Evolutionary conservation across 2,329 filamentous ascomycete species (phyloP).

Genomic region (Sclerotinia trifoliorum): DNA sequence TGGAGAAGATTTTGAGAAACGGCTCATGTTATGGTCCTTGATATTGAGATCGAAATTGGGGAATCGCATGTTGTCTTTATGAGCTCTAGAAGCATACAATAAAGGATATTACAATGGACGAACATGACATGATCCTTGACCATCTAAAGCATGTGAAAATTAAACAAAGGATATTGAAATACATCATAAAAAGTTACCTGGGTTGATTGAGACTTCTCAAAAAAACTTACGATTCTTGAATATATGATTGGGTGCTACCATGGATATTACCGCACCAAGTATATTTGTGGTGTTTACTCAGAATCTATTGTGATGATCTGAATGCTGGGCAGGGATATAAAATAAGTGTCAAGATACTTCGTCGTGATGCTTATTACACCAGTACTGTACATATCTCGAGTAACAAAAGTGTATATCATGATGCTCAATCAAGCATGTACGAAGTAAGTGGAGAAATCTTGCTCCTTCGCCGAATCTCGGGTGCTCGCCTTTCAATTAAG

Average conservation of each 20-base stretch:
- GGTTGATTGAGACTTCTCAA: constrained; percentile 7
- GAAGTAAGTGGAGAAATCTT: neutral
- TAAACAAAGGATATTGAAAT: neutral
- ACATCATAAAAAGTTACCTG: neutral
- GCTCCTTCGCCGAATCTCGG: constrained; percentile 14
- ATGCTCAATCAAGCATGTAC: neutral
- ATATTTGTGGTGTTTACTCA: neutral
- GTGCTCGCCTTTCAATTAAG: neutral
- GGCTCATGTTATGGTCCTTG: neutral
- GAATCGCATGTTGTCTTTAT: neutral
- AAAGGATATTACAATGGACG: constrained; percentile 1
- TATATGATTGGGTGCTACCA: neutral
- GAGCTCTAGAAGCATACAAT: constrained; percentile 3
- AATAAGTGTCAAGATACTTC: neutral
- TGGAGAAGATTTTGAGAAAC: neutral
- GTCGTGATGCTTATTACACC: neutral
- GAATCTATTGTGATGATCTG: neutral
- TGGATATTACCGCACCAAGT: neutral
- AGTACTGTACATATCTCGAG: neutral
- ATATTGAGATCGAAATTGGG: constrained; percentile 1
- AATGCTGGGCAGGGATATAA: neutral
- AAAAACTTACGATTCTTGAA: neutral
- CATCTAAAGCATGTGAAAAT: neutral
- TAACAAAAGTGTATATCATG: neutral
- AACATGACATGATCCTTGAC: neutral